These are phyloP conservation scores for Blastobotrys niveus DNA, from an alignment of 1,139 yeast species.

Conservation along the genomic window DNA sequence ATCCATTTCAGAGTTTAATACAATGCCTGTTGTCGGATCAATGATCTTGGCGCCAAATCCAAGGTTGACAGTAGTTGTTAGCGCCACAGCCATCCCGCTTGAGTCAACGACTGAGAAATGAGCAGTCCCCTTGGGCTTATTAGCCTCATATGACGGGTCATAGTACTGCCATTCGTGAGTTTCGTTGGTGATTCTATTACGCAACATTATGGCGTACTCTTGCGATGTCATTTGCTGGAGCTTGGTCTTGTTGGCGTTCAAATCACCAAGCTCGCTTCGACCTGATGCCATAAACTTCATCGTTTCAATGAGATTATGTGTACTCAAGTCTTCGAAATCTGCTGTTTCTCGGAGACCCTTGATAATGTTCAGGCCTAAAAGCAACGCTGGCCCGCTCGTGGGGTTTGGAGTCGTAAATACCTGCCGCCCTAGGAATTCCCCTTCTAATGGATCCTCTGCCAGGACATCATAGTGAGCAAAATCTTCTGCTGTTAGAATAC, in stretches of 20 bases:
- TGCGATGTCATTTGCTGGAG: constrained; percentile 36
- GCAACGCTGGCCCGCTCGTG: constrained; percentile 75
- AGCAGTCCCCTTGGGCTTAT: constrained; percentile 82
- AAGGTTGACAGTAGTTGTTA: constrained; percentile 89
- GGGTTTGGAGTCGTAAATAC: constrained; percentile 71
- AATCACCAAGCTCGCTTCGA: constrained; percentile 76
- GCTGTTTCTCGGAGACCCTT: constrained; percentile 36
- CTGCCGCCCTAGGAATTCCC: constrained; percentile 45
- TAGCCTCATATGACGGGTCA: constrained; percentile 67
- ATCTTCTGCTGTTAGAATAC: constrained; percentile 57
- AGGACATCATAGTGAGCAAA: constrained; percentile 55
- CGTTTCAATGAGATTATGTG: constrained; percentile 70
- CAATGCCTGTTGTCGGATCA: constrained; percentile 75
- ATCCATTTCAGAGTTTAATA: constrained; percentile 90
- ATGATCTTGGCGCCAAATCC: constrained; percentile 76
- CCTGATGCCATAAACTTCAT: constrained; percentile 94
- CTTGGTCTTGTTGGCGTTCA: constrained; percentile 33
- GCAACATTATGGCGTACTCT: constrained; percentile 54
- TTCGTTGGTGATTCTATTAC: constrained; percentile 41
- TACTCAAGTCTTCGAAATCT: constrained; percentile 44
- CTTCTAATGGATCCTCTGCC: constrained; percentile 50
- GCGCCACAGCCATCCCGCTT: constrained; percentile 64
- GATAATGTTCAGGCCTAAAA: constrained; percentile 66
- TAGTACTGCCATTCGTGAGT: constrained; percentile 71
- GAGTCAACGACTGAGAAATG: constrained; percentile 74